Base-by-base conservation (phyloP, 164 flowering plant genomes). In the Magnolia sinica region DNA sequence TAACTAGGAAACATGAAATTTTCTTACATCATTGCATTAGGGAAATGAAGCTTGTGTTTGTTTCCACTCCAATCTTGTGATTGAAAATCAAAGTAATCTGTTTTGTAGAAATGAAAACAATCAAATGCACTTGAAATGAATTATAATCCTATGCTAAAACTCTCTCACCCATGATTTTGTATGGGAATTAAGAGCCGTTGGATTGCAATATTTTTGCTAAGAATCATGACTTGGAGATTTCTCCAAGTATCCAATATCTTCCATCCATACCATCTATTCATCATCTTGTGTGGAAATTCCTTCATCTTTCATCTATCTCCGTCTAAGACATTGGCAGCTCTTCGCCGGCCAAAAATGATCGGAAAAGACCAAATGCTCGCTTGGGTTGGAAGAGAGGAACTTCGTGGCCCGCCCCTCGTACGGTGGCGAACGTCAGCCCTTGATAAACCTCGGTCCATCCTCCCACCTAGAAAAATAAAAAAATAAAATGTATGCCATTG, bases 401-500 rank as follows among this genome's bases (percentile, higher is more conserved):
- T 76, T 95, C 98, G 71, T 95, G 98, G 1, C 96, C 97, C 0
- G 98, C 98, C 37, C 97, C 98, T 85, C 97, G 83, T 7, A 95
- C 89, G 8, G 93, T 92, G 13, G 92, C 97, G 82, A 90, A 95
- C 3, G 98, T 92, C 45, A 95, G 82, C 7, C 97, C 97, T 3
- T 95, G 71, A 68, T 95, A 93, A 3, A 87, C 90, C 80, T 93
- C 95, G 23, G 93, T 92, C 97, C 98, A 89, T 50, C 98, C 98
- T 52, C 91, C 98, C 1, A 93, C 97, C 95, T 94, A 67, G 63
- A 64, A 8, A 14, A 71, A 0, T 65, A 9, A 58, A 23, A 55
- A 9, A 55, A 52, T 8, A 68, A 68, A 68, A 68, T 13, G 27
- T 4, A 16, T 4, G 31, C 50, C 24, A 8, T 65, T 65, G 16